Base-by-base conservation (phyloP, 768 basidiomycete species). In the Lactarius hengduanensis region DNA sequence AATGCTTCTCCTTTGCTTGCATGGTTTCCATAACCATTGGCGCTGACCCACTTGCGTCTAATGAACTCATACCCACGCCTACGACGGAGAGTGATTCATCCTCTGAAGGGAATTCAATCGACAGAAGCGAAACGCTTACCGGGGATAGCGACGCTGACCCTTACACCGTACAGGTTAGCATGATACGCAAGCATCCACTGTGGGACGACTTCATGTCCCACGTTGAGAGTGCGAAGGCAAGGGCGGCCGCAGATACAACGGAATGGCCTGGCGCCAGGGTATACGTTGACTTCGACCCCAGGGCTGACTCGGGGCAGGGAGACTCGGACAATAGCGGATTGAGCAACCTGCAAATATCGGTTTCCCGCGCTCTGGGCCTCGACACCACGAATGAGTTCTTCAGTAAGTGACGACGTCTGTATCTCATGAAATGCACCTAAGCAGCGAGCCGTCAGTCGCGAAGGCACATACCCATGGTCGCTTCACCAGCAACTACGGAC, bases 1-100 rank as follows among this genome's bases (percentile, higher is more conserved):
- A 16, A 40, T 64, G 70, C 67, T n/a, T 72, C 67, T 34, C 65
- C 62, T 71, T 71, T 15, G 59, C 65, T 20, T 74, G 72, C 43
- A 56, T 73, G 36, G 9, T 72, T 43, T 62, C 70, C 4, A 57
- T 74, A 8, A 65, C 55, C 32, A 50, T 74, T 7, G 43, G 6
- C n/a, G 28, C 69, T 30, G 45, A 38, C 20, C 18, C 47, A 9
- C 43, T 34, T 28, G 60, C 22, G 34, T 32, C 45, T 62, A 68
- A 36, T 30, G 69, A 50, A 41, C 40, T 57, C 22, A 2, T 57
- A 36, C 0, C 18, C 22, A 15, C 61, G 3, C 16, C 55, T 26
- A 16, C 40, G 6, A 5, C 9, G 20, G 66, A 67, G 34, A 67
- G 26, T 13, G 66, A 72, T 22, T 30, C 68, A 61, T 32, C 32